Evolutionary conservation across 1,284 basidiomycete genomes (phyloP).

Genomic region (Rhodotorula sp.): DNA sequence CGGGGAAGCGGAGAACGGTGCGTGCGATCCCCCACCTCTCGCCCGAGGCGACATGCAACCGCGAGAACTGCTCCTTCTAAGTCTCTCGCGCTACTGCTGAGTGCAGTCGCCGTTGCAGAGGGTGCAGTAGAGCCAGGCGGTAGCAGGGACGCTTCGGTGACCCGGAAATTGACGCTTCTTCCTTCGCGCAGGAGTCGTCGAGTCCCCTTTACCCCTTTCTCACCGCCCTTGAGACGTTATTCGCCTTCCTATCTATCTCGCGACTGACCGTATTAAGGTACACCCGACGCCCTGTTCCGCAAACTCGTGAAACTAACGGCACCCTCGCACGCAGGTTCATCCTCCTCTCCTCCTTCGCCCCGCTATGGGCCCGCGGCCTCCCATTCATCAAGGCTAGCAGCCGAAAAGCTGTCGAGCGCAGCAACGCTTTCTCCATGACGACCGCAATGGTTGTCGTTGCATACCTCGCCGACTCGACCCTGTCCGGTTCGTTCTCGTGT

Average conservation of each 20-base stretch:
- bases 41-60: background rate
- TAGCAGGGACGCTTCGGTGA: background rate
- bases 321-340: constrained; percentile 23
- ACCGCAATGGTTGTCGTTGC: constrained; percentile 25
- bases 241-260: constrained; percentile 27
- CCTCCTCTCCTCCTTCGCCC: constrained; percentile 33
- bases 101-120: too few species aligned
- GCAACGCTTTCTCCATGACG: constrained; percentile 43
- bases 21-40: constrained; percentile 1
- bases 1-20: constrained; percentile 31
- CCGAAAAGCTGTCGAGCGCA: constrained; percentile 31
- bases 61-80: background rate
- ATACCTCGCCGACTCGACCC: constrained; percentile 35
- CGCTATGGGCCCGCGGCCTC: constrained; percentile 37
- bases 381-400: constrained; percentile 28
- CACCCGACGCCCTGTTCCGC: too few species aligned
- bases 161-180: background rate
- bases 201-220: constrained; percentile 29
- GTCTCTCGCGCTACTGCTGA: background rate
- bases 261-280: constrained; percentile 24
- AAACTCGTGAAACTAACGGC: background rate
- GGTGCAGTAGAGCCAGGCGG: too few species aligned
- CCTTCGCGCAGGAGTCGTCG: constrained; percentile 12
- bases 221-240: constrained; percentile 26
- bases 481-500: constrained; percentile 28